Conservation (phyloP, 1,284 basidiomycete species). For the Cryptococcus sp. region DNA sequence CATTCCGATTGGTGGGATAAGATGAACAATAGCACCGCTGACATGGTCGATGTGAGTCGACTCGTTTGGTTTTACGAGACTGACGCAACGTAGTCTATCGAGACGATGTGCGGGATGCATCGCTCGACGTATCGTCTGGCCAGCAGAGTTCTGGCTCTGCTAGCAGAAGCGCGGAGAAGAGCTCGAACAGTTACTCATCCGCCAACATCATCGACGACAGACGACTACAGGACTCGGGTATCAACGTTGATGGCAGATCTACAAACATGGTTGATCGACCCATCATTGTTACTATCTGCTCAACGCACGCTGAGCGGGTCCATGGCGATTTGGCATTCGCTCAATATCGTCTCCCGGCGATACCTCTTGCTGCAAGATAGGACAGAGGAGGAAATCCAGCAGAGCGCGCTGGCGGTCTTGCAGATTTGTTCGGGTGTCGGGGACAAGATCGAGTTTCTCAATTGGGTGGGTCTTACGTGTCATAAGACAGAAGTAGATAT, state of each 20-base stretch:
- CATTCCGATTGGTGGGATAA: slow-evolving; percentile 31
- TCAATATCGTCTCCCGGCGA: slow-evolving; percentile 35
- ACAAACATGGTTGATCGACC: slow-evolving; percentile 6
- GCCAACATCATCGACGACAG: no score
- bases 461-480: slow-evolving; percentile 39
- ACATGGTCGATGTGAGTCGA: slow-evolving; percentile 2
- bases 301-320: slow-evolving; percentile 34
- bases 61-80: background rate
- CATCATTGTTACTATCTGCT: slow-evolving; percentile 13
- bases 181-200: background rate
- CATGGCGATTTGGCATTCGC: slow-evolving; percentile 40
- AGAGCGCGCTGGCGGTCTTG: slow-evolving; percentile 33
- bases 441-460: slow-evolving; percentile 48
- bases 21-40: slow-evolving; percentile 8
- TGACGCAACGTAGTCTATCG: slow-evolving; percentile 15
- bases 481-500: no score
- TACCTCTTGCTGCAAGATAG: slow-evolving; percentile 30
- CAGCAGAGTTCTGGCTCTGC: slow-evolving; percentile 35
- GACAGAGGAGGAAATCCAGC: slow-evolving; percentile 32
- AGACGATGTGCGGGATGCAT: slow-evolving; percentile 17
- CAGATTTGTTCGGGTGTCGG: slow-evolving; percentile 37
- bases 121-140: background rate
- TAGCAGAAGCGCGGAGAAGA: slow-evolving; percentile 2
- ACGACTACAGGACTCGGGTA: no score
- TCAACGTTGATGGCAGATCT: no score